Percentiles rank a stretch among this genome's conserved stretches.
phyloP scores from a whole-genome alignment of 768 basidiomycete genomes.

The Zangia roseola region DNA sequence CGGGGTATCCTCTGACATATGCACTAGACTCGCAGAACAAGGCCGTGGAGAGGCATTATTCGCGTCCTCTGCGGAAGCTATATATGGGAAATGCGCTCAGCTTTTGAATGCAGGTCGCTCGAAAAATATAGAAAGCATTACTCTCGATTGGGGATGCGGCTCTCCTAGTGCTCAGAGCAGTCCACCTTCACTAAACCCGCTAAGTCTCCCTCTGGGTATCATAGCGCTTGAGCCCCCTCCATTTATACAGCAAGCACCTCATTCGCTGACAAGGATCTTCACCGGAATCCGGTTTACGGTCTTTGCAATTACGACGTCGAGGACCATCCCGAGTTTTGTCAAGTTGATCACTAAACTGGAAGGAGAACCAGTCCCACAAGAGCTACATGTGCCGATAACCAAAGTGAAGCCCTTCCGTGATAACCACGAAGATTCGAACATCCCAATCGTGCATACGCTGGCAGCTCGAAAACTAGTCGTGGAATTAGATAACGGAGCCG shows the following conservation, averaged over 20 bases:
- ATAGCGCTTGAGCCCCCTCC: slow-evolving; percentile 36
- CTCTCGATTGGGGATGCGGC: slow-evolving; percentile 49
- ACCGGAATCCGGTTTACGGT: slow-evolving; percentile 35
- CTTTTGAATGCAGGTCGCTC: slow-evolving; percentile 53
- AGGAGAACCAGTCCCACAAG: slow-evolving; percentile 17
- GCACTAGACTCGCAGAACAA: slow-evolving; percentile 50
- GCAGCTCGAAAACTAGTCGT: slow-evolving; percentile 55
- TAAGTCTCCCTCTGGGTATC: slow-evolving; percentile 9
- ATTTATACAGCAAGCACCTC: slow-evolving; percentile 34
- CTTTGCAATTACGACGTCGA: slow-evolving; percentile 30
- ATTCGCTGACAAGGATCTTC: slow-evolving; percentile 30
- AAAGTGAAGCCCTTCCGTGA: slow-evolving; percentile 27
- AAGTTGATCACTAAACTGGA: slow-evolving; percentile 29
- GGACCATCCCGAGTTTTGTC: slow-evolving; percentile 26
- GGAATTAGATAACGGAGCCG: slow-evolving; percentile 41
- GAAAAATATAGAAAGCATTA: slow-evolving; percentile 43
- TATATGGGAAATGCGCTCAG: slow-evolving; percentile 46
- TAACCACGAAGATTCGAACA: slow-evolving; percentile 10
- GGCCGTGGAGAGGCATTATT: slow-evolving; percentile 53
- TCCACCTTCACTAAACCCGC: slow-evolving; percentile 15
- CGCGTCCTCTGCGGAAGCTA: slow-evolving; percentile 44
- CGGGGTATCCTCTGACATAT: slow-evolving; percentile 47
- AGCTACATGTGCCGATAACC: slow-evolving; percentile 21
- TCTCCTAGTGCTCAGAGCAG: not conserved
- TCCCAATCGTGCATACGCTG: slow-evolving; percentile 49